These are phyloP conservation scores for Xylaria sp. DNA, from an alignment of 495 filamentous ascomycete species.

Conservation along the genomic window DNA sequence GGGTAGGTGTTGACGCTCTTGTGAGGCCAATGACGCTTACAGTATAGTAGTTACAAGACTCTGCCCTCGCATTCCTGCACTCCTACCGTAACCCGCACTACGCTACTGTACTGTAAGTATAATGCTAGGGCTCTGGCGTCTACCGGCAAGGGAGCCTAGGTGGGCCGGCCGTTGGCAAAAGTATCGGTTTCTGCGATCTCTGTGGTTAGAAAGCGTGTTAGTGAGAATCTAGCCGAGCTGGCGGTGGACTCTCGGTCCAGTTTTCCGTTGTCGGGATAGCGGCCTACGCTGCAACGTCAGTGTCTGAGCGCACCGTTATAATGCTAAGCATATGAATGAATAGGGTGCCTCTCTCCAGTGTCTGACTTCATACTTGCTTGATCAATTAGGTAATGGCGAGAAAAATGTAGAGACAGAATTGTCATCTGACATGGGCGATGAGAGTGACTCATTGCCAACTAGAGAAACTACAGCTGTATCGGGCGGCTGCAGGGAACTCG, in stretches of 20 bases:
- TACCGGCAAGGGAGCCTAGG: constrained; percentile 21
- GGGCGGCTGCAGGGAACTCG: background rate
- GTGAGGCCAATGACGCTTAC: constrained; percentile 17
- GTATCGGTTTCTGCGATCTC: background rate
- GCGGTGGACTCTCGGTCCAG: constrained; percentile 25
- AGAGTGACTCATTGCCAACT: background rate
- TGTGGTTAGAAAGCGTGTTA: background rate
- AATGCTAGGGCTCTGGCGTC: constrained; percentile 11
- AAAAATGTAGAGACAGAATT: background rate
- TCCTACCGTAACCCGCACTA: background rate
- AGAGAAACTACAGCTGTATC: background rate
- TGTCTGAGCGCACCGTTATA: constrained; percentile 20
- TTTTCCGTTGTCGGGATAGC: constrained; percentile 27
- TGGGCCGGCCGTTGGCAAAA: constrained; percentile 5
- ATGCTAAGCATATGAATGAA: background rate
- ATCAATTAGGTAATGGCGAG: constrained; percentile 13
- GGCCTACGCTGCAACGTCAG: constrained; percentile 21
- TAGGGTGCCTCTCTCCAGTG: background rate
- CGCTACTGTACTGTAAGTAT: no score
- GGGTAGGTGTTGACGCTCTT: constrained; percentile 16
- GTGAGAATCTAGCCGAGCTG: constrained; percentile 13
- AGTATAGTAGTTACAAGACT: background rate
- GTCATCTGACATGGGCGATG: background rate
- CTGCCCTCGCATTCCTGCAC: background rate
- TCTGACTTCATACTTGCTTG: background rate